phyloP scores from a whole-genome alignment of 2,329 filamentous ascomycete genomes.

The Tolypocladium inflatum region DNA sequence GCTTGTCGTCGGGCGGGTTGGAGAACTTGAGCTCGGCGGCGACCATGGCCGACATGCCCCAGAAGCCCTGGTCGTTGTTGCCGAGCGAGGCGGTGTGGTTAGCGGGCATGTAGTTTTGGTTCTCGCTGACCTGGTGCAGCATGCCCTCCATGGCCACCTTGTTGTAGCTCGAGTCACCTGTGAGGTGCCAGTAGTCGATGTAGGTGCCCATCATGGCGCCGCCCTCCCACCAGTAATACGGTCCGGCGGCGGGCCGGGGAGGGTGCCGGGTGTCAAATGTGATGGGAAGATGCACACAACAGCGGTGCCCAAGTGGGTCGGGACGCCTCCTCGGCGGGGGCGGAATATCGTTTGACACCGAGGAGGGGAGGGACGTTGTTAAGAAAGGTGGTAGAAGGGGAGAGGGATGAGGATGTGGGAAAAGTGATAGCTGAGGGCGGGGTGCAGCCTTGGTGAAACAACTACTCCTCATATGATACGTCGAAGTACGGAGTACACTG shows the following conservation, averaged over 20 bases:
- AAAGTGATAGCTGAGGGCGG: no score
- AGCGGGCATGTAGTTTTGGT: constrained; percentile 48
- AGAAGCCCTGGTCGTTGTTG: constrained; percentile 65
- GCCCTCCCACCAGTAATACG: constrained; percentile 70
- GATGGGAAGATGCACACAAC: no score
- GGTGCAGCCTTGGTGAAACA: no score
- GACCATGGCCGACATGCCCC: constrained; percentile 58
- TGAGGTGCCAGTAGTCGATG: constrained; percentile 62
- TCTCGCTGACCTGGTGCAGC: constrained; percentile 47
- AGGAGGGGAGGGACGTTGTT: constrained; percentile 6
- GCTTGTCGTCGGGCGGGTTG: constrained; percentile 41
- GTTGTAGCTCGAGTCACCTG: constrained; percentile 56
- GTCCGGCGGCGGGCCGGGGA: constrained; percentile 26
- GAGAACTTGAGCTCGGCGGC: constrained; percentile 57
- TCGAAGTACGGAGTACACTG: no score
- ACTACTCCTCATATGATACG: no score
- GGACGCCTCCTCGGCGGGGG: no score
- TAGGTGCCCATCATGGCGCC: constrained; percentile 59
- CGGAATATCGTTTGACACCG: no score
- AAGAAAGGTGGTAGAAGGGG: no score
- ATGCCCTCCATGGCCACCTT: constrained; percentile 45
- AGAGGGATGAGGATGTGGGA: no score
- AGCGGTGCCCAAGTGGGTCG: no score
- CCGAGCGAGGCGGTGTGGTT: constrained; percentile 51
- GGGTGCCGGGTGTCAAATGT: constrained; percentile 49